Percentiles rank a stretch among this genome's conserved stretches.
phyloP scores from a whole-genome alignment of 202 grass and related monocot species.

The Setaria italica region DNA sequence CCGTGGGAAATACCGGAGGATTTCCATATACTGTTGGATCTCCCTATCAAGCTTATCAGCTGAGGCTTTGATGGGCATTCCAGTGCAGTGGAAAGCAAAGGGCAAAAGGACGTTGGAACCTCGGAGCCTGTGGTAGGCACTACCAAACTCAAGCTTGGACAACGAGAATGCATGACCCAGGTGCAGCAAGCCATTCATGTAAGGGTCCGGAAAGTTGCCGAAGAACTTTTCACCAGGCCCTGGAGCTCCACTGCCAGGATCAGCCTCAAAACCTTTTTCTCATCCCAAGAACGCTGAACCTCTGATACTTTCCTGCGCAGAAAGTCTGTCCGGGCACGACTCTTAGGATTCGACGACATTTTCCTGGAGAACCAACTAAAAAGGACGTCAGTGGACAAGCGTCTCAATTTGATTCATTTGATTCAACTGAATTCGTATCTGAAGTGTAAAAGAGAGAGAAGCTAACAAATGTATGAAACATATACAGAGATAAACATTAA shows the following conservation, averaged over 20 bases:
- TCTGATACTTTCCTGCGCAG: constrained; percentile 52
- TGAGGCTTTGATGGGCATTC: constrained; percentile 94
- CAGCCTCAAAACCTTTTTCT: constrained; percentile 62
- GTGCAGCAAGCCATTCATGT: constrained; percentile 90
- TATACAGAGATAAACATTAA: not conserved
- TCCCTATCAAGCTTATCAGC: constrained; percentile 75
- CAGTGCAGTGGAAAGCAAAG: constrained; percentile 91
- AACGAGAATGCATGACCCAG: constrained; percentile 78
- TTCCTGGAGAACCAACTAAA: constrained; percentile 30
- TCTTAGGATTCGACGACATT: constrained; percentile 55
- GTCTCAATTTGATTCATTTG: not conserved
- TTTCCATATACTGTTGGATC: constrained; percentile 63
- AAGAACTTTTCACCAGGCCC: constrained; percentile 81
- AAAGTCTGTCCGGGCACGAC: constrained; percentile 64
- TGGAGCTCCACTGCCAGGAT: constrained; percentile 50
- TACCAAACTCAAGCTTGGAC: constrained; percentile 88
- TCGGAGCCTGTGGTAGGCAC: constrained; percentile 70
- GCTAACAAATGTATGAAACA: not conserved
- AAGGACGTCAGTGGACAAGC: not conserved
- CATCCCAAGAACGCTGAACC: constrained; percentile 67
- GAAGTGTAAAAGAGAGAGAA: not conserved
- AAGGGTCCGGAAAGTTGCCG: constrained; percentile 86
- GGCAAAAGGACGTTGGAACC: constrained; percentile 81
- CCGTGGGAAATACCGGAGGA: constrained; percentile 53
- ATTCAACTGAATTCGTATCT: not conserved